Conservation (phyloP, 1,139 yeast genomes). For the Zygoascus meyerae region DNA sequence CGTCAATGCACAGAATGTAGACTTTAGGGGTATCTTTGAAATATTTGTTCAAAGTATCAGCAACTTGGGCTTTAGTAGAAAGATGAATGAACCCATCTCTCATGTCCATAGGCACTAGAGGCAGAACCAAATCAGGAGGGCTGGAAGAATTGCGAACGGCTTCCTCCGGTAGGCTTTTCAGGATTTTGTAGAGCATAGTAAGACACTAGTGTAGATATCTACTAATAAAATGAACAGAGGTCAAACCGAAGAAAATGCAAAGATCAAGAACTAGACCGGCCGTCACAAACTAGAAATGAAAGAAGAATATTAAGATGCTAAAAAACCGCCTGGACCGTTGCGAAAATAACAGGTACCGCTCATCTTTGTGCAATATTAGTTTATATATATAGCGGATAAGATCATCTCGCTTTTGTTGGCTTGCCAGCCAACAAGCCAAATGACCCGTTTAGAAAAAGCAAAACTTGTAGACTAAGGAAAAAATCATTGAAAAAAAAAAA, state of each 20-base stretch:
- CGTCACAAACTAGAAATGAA: not conserved
- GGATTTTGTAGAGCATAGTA: slow-evolving; percentile 27
- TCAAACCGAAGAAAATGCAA: not conserved
- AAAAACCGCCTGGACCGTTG: too few relatives aligned
- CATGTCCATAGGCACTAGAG: slow-evolving; percentile 26
- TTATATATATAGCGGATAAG: too few relatives aligned
- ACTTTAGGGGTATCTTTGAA: slow-evolving; percentile 21
- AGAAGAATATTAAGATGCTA: not conserved
- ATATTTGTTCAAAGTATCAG: slow-evolving; percentile 24
- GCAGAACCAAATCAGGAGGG: slow-evolving; percentile 22
- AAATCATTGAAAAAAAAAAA: not conserved
- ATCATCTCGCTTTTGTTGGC: too few relatives aligned
- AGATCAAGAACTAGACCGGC: not conserved
- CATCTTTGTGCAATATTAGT: too few relatives aligned
- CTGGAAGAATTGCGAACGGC: slow-evolving; percentile 24
- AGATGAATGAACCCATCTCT: slow-evolving; percentile 30
- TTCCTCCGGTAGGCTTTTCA: slow-evolving; percentile 25
- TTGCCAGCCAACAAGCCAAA: too few relatives aligned
- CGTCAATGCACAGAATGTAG: slow-evolving; percentile 24
- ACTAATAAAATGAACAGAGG: not conserved
- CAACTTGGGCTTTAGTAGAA: slow-evolving; percentile 25
- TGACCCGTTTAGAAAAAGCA: too few relatives aligned
- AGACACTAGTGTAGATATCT: not conserved
- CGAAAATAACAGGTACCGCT: too few relatives aligned
- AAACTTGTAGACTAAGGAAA: not conserved